Evolutionary conservation across 345 rosid species (phyloP), one percentile per base, ranked within the genome.

Genomic region (Ceriops zippeliana): DNA sequence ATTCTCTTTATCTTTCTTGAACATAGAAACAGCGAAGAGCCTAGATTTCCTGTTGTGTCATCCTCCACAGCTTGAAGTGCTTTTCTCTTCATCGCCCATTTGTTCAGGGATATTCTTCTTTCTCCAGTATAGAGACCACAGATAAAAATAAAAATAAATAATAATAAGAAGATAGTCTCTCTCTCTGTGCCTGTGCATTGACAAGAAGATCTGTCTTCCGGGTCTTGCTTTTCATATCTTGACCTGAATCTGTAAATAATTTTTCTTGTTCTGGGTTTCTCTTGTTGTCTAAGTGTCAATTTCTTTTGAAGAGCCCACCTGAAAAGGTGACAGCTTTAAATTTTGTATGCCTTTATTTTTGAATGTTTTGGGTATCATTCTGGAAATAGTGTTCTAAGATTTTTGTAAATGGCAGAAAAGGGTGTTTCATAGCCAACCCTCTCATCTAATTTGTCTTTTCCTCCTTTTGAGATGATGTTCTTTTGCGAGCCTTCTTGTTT

Each of bases 201-300:
- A 37, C 46, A n/a, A 38, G 53, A 66, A 66, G 61, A 51, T 67
- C 54, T 60, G 65, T 62, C 27, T 35, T 72, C 65, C 24, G 75
- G 65, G 70, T 72, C 60, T 63, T 63, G 63, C 68, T 56, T 22
- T 57, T 71, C 63, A 63, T 63, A 63, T 62, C 32, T 56, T 51
- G 16, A 34, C 10, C 24, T 67, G 70, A 22, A 54, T 4, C 21
- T 52, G 34, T 34, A 28, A 42, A 13, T 26, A 46, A 38, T 5
- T 17, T 32, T 32, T 47, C 42, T 28, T 72, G 66, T 59, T 59
- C 66, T 2, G 38, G 54, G 63, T 60, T 28, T 38, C 57, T 70
- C 21, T 27, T 38, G 21, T 28, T 24, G 59, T 49, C 30, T 19
- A 24, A 5, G 34, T 58, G 16, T 16, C 57, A 10, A 6, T 20